Evolutionary conservation across 805 yeast genomes (phyloP), one percentile per base, ranked within the genome.

Genomic region (Blastobotrys robertii): DNA sequence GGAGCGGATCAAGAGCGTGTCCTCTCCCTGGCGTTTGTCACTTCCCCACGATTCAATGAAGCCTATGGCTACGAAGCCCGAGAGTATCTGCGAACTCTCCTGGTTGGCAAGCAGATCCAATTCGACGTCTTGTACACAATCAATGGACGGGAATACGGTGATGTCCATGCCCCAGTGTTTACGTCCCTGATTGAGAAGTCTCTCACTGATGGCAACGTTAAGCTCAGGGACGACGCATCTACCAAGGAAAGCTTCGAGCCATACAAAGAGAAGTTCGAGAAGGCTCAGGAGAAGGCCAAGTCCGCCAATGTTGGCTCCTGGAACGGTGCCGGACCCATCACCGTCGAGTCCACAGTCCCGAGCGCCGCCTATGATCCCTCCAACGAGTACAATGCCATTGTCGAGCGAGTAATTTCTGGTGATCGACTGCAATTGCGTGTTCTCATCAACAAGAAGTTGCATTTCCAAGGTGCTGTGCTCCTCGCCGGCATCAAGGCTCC

Each of bases 401-500:
- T 85, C 19, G 94, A 85, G 62, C 77, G 73, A 53, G 92, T 81
- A 29, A 69, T 84, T 46, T 67, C 79, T 48, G 95, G 95, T 39
- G 95, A 85, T 62, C 67, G 94, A 38, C 60, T 84, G n/a, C 65
- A 80, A 32, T 73, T 76, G 9, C 73, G 94, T 34, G 58, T 77
- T 9, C 50, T 77, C 43, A 53, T 74, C 38, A 67, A 65, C 45
- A 62, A 67, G 38, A 61, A 62, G n/a, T 60, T 62, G 34, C 92
- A 83, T 46, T 73, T 70, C 34, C 70, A 74, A 25, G 66, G 77
- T 25, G 79, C 81, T 8, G 72, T 81, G 28, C 58, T 80, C 33
- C 63, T 85, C 48, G 92, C 92, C 2, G 95, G 95, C 37, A 64
- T 83, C 46, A 74, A 75, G 51, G 59, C 79, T 16, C 94, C 94